These are phyloP conservation scores for Tulasnella sp. DNA, from an alignment of 768 basidiomycete genomes.

Conservation along the genomic window DNA sequence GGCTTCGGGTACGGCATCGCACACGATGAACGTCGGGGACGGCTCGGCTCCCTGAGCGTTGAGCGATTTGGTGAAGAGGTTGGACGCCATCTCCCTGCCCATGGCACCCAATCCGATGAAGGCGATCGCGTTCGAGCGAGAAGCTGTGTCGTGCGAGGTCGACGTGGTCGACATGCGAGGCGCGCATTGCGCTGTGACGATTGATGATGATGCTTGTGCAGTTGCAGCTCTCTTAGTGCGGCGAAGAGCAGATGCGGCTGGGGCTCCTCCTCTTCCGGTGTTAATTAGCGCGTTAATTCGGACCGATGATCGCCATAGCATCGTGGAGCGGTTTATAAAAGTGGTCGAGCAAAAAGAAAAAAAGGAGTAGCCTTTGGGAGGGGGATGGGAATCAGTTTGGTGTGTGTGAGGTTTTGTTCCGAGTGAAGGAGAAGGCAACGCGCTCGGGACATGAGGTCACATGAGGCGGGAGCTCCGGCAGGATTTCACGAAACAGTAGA, in stretches of 20 bases:
- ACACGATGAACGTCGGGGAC: constrained; percentile 60
- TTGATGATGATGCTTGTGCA: not conserved
- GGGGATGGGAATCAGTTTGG: not conserved
- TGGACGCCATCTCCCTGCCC: constrained; percentile 83
- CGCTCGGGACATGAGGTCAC: not conserved
- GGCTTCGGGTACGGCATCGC: constrained; percentile 61
- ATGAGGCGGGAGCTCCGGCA: not conserved
- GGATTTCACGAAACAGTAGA: not conserved
- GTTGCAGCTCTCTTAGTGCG: not conserved
- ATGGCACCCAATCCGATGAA: constrained; percentile 88
- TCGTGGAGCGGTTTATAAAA: not conserved
- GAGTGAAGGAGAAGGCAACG: not conserved
- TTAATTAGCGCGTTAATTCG: not conserved
- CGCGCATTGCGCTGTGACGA: not conserved
- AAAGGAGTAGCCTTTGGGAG: not conserved
- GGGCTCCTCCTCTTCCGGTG: not conserved
- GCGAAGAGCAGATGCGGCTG: not conserved
- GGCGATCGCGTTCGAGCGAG: constrained; percentile 40
- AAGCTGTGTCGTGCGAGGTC: not conserved
- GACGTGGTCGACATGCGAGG: not conserved
- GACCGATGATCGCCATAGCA: not conserved
- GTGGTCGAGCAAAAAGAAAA: not conserved
- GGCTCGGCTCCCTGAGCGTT: constrained; percentile 33
- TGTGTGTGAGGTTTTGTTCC: not conserved
- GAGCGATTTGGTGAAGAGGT: constrained; percentile 73